Conservation (phyloP, 1,139 yeast genomes). For the Meyerozyma elateridarum region DNA sequence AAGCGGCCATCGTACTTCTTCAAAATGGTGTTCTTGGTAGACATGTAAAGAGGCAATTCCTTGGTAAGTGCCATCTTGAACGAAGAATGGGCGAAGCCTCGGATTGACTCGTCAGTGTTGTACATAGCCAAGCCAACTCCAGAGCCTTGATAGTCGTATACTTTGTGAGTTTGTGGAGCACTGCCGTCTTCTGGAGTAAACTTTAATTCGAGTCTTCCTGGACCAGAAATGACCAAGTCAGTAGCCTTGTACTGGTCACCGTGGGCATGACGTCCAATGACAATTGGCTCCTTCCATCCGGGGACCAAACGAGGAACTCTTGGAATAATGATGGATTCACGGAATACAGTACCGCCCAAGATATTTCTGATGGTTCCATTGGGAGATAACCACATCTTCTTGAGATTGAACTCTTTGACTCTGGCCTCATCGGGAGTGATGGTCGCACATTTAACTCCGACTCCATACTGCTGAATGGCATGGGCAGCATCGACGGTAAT, state of each 20-base stretch:
- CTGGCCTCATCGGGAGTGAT: constrained; percentile 83
- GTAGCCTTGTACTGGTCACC: constrained; percentile 86
- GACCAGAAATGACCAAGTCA: constrained; percentile 61
- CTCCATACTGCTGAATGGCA: constrained; percentile 72
- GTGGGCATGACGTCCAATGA: constrained; percentile 82
- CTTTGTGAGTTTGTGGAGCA: constrained; percentile 43
- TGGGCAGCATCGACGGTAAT: constrained; percentile 73
- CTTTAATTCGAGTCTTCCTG: constrained; percentile 64
- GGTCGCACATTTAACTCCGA: constrained; percentile 82
- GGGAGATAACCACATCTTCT: constrained; percentile 84
- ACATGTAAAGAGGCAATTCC: constrained; percentile 61
- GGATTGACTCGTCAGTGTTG: constrained; percentile 76
- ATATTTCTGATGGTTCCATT: constrained; percentile 82
- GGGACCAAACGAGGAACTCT: constrained; percentile 73
- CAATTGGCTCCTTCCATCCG: constrained; percentile 77
- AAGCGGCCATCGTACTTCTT: constrained; percentile 80
- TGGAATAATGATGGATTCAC: constrained; percentile 78
- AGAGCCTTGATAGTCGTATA: constrained; percentile 56
- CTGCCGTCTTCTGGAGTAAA: constrained; percentile 64
- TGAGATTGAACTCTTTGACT: constrained; percentile 67
- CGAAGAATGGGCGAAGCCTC: constrained; percentile 74
- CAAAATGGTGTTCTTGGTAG: constrained; percentile 77
- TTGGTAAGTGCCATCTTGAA: constrained; percentile 69
- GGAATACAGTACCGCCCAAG: constrained; percentile 76
- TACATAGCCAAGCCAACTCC: constrained; percentile 83